A percentile compares a stretch with the other conserved stretches of the same genome.
phyloP scores from a whole-genome alignment of 129 eudicot genomes.

The Saussurea involucrata region DNA sequence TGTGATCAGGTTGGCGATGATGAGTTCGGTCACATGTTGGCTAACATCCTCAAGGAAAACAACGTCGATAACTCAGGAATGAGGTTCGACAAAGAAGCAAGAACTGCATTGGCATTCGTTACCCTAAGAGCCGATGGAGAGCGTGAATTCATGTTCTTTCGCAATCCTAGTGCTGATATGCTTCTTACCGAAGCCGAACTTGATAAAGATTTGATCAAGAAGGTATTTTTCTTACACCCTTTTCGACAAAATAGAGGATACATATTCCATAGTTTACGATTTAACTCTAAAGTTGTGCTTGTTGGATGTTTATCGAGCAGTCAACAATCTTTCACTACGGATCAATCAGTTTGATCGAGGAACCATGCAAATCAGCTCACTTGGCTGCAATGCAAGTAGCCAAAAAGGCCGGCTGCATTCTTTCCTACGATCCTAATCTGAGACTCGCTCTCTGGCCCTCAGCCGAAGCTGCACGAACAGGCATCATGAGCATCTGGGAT shows the following conservation, averaged over 20 bases:
- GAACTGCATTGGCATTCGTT: conserved; percentile 56
- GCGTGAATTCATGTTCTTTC: conserved; percentile 52
- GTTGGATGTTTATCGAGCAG: conserved; percentile 16
- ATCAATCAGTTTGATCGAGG: conserved; percentile 49
- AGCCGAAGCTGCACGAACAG: conserved; percentile 43
- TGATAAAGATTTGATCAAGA: conserved; percentile 36
- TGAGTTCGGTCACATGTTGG: conserved; percentile 53
- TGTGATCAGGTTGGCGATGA: conserved; percentile 40
- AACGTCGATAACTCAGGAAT: conserved; percentile 41
- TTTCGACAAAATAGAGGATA: not conserved
- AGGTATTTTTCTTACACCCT: conserved; percentile 10
- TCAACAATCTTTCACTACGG: conserved; percentile 48
- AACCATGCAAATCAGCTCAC: conserved; percentile 56
- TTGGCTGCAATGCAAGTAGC: conserved; percentile 48
- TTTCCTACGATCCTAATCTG: conserved; percentile 54
- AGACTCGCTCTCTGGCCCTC: conserved; percentile 55
- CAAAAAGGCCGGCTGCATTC: conserved; percentile 45
- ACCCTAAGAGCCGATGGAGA: conserved; percentile 45
- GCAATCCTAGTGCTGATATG: conserved; percentile 63
- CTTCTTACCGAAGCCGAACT: conserved; percentile 43
- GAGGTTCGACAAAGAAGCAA: conserved; percentile 40
- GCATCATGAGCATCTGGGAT: conserved; percentile 55
- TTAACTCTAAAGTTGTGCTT: not conserved
- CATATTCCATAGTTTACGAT: not conserved
- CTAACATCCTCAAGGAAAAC: conserved; percentile 40